Evolutionary conservation across 2,329 filamentous ascomycete genomes (phyloP), one percentile per base, ranked within the genome.

Genomic region (Elsinoe ampelina): DNA sequence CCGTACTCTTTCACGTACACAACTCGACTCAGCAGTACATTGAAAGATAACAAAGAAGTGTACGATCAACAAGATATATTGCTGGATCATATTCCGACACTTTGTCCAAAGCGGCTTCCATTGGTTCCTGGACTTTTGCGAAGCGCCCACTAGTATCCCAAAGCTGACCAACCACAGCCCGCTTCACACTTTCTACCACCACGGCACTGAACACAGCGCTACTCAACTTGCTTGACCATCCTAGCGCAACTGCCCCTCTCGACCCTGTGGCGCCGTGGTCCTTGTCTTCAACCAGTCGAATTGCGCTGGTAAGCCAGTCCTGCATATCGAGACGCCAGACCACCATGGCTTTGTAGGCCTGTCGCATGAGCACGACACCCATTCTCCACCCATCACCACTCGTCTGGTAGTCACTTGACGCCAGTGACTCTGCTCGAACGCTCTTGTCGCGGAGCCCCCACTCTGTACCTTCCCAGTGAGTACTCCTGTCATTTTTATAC

Each of bases 161-260:
- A 55, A 42, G 52, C 52, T 55, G 52, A 55, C 52, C 52, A 55
- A 55, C 52, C 52, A 55, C 38, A 35, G 20, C 36, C 19, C 22
- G 20, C 32, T 19, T 15, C 19, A 32, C 19, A 26, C 36, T 30
- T 35, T 13, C 22, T 15, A 19, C 19, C 52, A 43, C 52, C 36
- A 42, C 19, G 5, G n/a, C 48, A 11, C 5, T 19, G 12, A 38
- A 20, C 32, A 17, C 12, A 17, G 41, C 41, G 41, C 41, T 22
- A 19, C 19, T 45, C 38, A 26, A 36, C 26, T 3, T 15, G 17
- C 15, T 38, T 15, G 35, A 35, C 34, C 12, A 39, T 17, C 22
- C 17, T 20, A 13, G 15, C 15, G 19, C 22, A n/a, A 6, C 32
- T 35, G 32, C 32, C 48, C 13, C 48, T 20, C 20, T 22, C 17